These are phyloP conservation scores for Aspergillus phoenicis DNA, from an alignment of 2,329 filamentous ascomycete genomes.

Conservation along the genomic window DNA sequence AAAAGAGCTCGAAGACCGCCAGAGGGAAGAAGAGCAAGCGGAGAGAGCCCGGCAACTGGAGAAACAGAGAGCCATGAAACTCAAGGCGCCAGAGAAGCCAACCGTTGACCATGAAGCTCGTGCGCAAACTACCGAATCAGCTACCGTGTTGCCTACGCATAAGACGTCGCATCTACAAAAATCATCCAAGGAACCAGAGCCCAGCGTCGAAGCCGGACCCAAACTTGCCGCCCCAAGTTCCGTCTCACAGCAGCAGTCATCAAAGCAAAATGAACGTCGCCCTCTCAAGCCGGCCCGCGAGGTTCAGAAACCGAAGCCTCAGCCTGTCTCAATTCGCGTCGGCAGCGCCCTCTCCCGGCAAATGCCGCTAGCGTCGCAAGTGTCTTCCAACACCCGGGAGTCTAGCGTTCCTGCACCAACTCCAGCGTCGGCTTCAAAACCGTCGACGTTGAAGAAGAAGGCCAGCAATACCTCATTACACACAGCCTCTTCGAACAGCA, in stretches of 20 bases:
- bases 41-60: slow-evolving; percentile 33
- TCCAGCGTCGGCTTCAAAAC: slow-evolving; percentile 52
- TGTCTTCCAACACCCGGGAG: slow-evolving; percentile 63
- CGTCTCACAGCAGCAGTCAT: slow-evolving; percentile 24
- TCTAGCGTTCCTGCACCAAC: slow-evolving; percentile 47
- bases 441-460: slow-evolving; percentile 59
- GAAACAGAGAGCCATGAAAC: slow-evolving; percentile 33
- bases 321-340: slow-evolving; percentile 52
- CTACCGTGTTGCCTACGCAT: slow-evolving; percentile 27
- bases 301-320: slow-evolving; percentile 48
- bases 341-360: slow-evolving; percentile 51
- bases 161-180: slow-evolving; percentile 33
- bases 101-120: slow-evolving; percentile 39
- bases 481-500: slow-evolving; percentile 53
- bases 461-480: slow-evolving; percentile 68
- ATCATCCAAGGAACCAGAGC: slow-evolving; percentile 36
- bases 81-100: slow-evolving; percentile 36
- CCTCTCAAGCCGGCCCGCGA: slow-evolving; percentile 50
- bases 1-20: slow-evolving; percentile 36
- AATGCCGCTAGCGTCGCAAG: slow-evolving; percentile 50
- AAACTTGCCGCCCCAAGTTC: slow-evolving; percentile 30
- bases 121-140: slow-evolving; percentile 16
- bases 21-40: slow-evolving; percentile 39
- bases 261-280: slow-evolving; percentile 44
- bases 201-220: slow-evolving; percentile 28